A percentile compares a stretch with the other conserved stretches of the same genome.
phyloP scores from a whole-genome alignment of 73 alveolate genomes.

The Diophrys sp. region DNA sequence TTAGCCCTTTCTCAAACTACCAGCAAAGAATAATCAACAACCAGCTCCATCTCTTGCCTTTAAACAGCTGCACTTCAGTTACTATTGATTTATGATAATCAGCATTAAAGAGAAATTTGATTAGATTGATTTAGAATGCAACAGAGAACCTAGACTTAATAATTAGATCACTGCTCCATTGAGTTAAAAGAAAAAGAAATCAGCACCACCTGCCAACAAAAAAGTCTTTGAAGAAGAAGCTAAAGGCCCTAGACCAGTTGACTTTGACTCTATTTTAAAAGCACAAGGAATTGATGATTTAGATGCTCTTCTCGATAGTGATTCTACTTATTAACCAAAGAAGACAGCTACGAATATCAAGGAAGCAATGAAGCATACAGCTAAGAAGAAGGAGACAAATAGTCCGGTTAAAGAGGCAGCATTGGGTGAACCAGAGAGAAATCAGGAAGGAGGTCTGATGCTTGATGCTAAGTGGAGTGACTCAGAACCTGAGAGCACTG shows the following conservation, averaged over 20 bases:
- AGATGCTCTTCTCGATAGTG: conserved; percentile 5
- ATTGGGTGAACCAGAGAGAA: neutral
- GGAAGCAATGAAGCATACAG: neutral
- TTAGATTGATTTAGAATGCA: conserved; percentile 36
- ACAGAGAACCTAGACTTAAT: conserved; percentile 24
- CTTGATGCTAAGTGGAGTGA: neutral
- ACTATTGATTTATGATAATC: too few species aligned
- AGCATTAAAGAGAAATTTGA: conserved; percentile 53
- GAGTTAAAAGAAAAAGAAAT: conserved; percentile 23
- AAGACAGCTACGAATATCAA: neutral
- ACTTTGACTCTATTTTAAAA: conserved; percentile 23
- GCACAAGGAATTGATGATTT: conserved; percentile 6
- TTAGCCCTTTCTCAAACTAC: conserved; percentile 39
- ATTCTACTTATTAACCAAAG: neutral
- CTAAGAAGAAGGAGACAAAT: neutral
- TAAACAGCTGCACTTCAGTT: too few species aligned
- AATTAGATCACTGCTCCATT: conserved; percentile 44
- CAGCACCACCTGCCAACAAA: conserved; percentile 29
- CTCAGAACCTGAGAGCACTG: neutral
- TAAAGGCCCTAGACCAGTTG: neutral
- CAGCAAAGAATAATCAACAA: conserved; percentile 34
- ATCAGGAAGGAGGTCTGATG: neutral
- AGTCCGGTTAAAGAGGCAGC: neutral
- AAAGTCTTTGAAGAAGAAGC: neutral
- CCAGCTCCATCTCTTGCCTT: conserved; percentile 56